Evolutionary conservation across 106 monocot genomes (phyloP).

Genomic region (Phalaenopsis equestris): DNA sequence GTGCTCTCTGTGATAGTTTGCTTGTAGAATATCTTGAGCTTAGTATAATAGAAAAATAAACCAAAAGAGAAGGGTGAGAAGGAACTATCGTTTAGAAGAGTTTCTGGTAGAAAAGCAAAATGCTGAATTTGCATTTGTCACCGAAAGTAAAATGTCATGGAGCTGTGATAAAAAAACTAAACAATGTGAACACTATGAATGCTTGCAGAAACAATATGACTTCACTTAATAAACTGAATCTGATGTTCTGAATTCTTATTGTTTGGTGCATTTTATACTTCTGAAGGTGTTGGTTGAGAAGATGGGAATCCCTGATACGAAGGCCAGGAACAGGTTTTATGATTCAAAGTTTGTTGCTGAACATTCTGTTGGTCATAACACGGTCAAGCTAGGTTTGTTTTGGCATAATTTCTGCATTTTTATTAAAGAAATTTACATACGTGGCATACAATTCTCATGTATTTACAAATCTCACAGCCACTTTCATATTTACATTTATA

Average conservation of each 20-base stretch:
- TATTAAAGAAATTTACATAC: too few relatives aligned
- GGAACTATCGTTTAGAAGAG: background rate
- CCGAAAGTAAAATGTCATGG: too few relatives aligned
- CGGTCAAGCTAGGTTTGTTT: slow-evolving; percentile 34
- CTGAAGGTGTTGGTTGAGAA: slow-evolving; percentile 78
- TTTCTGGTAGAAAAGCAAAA: too few relatives aligned
- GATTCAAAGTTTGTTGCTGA: slow-evolving; percentile 21
- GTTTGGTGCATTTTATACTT: background rate
- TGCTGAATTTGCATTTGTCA: too few relatives aligned
- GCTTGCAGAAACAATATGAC: too few relatives aligned
- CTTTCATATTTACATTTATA: too few relatives aligned
- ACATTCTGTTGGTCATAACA: slow-evolving; percentile 22
- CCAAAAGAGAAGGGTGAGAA: background rate
- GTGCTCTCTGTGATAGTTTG: background rate
- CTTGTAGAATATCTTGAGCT: background rate
- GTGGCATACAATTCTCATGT: too few relatives aligned
- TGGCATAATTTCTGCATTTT: background rate
- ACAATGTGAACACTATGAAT: too few relatives aligned
- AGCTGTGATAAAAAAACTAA: too few relatives aligned
- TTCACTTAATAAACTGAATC: background rate
- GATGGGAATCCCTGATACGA: slow-evolving; percentile 69
- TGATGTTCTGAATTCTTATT: background rate
- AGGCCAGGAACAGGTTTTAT: slow-evolving; percentile 22
- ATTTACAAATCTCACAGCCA: too few relatives aligned
- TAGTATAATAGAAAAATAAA: background rate